Percentiles rank a stretch among this genome's conserved stretches.
These are phyloP conservation scores for Chrysoporthe puriensis DNA, from an alignment of 2,329 filamentous ascomycete species.

Conservation along the genomic window DNA sequence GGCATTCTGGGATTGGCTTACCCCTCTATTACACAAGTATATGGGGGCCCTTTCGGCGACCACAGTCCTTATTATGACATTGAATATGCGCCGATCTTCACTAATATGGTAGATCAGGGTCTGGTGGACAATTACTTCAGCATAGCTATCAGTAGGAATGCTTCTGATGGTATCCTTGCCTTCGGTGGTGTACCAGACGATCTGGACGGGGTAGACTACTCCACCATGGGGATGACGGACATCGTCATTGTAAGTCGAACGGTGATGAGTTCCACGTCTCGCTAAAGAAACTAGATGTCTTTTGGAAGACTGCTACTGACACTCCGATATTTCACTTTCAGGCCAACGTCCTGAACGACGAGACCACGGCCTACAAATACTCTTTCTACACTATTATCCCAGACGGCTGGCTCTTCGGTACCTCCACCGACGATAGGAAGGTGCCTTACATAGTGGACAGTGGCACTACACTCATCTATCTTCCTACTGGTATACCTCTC, in stretches of 20 bases:
- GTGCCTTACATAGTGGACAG: slow-evolving; percentile 57
- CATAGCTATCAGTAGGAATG: slow-evolving; percentile 50
- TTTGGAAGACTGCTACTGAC: not conserved
- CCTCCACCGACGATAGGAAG: slow-evolving; percentile 45
- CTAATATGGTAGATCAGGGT: slow-evolving; percentile 51
- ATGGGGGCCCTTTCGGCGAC: slow-evolving; percentile 44
- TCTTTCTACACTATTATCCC: slow-evolving; percentile 59
- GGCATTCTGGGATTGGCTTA: slow-evolving; percentile 57
- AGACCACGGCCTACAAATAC: slow-evolving; percentile 46
- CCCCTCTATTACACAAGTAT: slow-evolving; percentile 53
- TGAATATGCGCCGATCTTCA: slow-evolving; percentile 53
- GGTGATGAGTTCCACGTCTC: not conserved
- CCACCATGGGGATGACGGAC: slow-evolving; percentile 41
- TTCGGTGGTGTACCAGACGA: slow-evolving; percentile 52
- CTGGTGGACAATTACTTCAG: slow-evolving; percentile 50
- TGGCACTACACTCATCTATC: slow-evolving; percentile 54
- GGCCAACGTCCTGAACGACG: slow-evolving; percentile 46
- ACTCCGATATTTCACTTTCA: slow-evolving; percentile 30
- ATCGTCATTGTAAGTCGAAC: slow-evolving; percentile 49
- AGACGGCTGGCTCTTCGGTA: slow-evolving; percentile 51
- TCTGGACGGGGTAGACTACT: slow-evolving; percentile 35
- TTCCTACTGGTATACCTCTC: slow-evolving; percentile 50
- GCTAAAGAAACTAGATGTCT: not conserved
- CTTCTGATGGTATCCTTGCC: slow-evolving; percentile 48
- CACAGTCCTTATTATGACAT: slow-evolving; percentile 44